phyloP scores from a whole-genome alignment of 2,329 filamentous ascomycete species.

The Penicillium sp. region DNA sequence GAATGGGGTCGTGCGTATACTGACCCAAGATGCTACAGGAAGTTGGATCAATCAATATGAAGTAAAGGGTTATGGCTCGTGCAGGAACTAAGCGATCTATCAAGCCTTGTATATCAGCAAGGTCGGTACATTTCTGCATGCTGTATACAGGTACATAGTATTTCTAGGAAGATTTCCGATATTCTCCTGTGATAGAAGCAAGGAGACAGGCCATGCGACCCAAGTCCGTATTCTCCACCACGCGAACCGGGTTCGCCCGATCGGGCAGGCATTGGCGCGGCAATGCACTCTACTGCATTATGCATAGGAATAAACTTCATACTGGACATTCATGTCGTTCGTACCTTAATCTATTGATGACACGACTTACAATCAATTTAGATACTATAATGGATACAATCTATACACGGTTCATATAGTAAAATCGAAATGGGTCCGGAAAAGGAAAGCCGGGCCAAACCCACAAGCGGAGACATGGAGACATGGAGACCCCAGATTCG shows the following conservation, averaged over 20 bases:
- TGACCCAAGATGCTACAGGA: background rate
- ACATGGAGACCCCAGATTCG: constrained; percentile 4
- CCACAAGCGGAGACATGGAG: background rate
- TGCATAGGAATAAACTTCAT: background rate
- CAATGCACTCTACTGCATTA: background rate
- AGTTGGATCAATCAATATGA: background rate
- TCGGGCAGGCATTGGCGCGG: constrained; percentile 11
- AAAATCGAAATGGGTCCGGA: background rate
- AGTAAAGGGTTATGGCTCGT: background rate
- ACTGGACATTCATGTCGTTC: background rate
- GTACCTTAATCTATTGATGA: background rate
- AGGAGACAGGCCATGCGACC: background rate
- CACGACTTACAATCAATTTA: background rate
- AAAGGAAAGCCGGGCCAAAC: background rate
- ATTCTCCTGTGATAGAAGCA: background rate
- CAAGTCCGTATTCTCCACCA: background rate
- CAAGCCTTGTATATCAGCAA: background rate
- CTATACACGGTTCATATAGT: background rate
- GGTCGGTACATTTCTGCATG: background rate
- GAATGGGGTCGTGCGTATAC: background rate
- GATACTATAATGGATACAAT: background rate
- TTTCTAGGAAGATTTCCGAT: background rate
- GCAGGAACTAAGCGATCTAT: background rate
- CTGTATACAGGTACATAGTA: background rate
- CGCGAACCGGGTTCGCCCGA: constrained; percentile 7